Evolutionary conservation across 1,284 basidiomycete genomes (phyloP).

Genomic region (Coriolopsis trogii): DNA sequence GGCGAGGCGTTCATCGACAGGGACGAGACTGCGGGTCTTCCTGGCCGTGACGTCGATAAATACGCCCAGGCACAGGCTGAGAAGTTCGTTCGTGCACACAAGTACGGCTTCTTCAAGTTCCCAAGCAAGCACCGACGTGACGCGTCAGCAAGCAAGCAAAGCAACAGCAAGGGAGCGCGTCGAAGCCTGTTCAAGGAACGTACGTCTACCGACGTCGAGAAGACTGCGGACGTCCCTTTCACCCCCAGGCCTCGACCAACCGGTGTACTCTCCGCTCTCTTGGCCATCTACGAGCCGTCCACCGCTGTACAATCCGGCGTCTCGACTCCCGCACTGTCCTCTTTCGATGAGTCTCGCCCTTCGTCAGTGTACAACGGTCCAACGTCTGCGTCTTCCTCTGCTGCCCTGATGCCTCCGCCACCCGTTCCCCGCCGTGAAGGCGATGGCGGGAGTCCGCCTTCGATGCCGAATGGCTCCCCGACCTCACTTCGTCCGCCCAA

Average conservation of each 20-base stretch:
- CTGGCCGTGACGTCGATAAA: slow-evolving; percentile 36
- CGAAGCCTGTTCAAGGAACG: slow-evolving; percentile 24
- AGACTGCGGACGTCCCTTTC: slow-evolving; percentile 22
- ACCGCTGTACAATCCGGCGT: slow-evolving; percentile 21
- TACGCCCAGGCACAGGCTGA: slow-evolving; percentile 25
- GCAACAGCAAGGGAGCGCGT: slow-evolving; percentile 10
- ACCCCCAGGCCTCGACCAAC: slow-evolving; percentile 27
- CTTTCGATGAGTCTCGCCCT: slow-evolving; percentile 27
- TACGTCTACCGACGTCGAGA: slow-evolving; percentile 30
- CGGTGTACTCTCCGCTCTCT: slow-evolving; percentile 55
- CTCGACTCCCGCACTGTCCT: slow-evolving; percentile 27
- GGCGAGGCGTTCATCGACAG: slow-evolving; percentile 36
- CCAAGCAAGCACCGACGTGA: slow-evolving; percentile 10
- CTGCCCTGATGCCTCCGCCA: slow-evolving; percentile 9
- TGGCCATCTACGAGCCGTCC: slow-evolving; percentile 52
- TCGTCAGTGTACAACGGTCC: slow-evolving; percentile 20
- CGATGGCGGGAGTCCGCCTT: background rate
- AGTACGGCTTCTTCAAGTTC: slow-evolving; percentile 24
- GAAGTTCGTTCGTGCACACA: slow-evolving; percentile 30
- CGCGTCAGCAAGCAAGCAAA: background rate
- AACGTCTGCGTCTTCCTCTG: slow-evolving; percentile 5
- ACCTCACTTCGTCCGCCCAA: slow-evolving; percentile 15
- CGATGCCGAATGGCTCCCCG: slow-evolving; percentile 6
- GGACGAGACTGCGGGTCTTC: slow-evolving; percentile 38
- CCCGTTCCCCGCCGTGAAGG: slow-evolving; percentile 1